Percentiles rank a stretch among this genome's conserved stretches.
These are phyloP conservation scores for Fusarium liriodendri DNA, from an alignment of 2,329 filamentous ascomycete genomes.

Conservation along the genomic window DNA sequence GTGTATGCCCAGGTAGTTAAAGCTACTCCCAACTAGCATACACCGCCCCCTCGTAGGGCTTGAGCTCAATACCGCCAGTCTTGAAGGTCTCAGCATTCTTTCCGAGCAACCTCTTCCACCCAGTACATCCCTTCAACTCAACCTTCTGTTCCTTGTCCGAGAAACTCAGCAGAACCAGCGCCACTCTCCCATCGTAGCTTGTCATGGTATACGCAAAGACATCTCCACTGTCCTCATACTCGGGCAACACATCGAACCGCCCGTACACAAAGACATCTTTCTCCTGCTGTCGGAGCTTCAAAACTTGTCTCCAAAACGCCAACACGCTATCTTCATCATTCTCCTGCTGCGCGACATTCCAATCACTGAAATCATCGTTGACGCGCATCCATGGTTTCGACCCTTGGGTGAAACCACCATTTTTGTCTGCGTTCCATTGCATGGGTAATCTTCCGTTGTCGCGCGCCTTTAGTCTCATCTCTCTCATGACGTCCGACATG, in stretches of 20 bases:
- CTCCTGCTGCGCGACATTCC: slow-evolving; percentile 35
- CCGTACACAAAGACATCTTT: slow-evolving; percentile 42
- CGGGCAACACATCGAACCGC: not conserved
- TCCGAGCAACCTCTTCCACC: slow-evolving; percentile 15
- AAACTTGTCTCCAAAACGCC: slow-evolving; percentile 25
- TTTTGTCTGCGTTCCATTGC: slow-evolving; percentile 62
- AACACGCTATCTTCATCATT: slow-evolving; percentile 27
- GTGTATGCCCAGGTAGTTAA: not conserved
- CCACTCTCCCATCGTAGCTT: slow-evolving; percentile 21
- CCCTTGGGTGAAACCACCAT: slow-evolving; percentile 56
- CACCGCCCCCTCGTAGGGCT: not conserved
- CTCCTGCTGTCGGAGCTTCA: slow-evolving; percentile 25
- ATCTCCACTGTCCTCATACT: slow-evolving; percentile 25
- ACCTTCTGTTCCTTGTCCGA: slow-evolving; percentile 2
- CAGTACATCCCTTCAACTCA: not conserved
- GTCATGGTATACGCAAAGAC: slow-evolving; percentile 40
- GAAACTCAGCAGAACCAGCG: slow-evolving; percentile 39
- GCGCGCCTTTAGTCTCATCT: slow-evolving; percentile 50
- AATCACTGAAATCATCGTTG: slow-evolving; percentile 36
- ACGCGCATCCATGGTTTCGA: slow-evolving; percentile 45
- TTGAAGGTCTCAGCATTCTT: not conserved
- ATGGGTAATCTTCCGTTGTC: slow-evolving; percentile 44
- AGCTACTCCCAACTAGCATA: not conserved
- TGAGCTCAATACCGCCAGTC: not conserved
- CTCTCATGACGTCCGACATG: slow-evolving; percentile 53